Percentiles rank a stretch among this genome's conserved stretches.
phyloP scores from a whole-genome alignment of 148 eudicot genomes.

The Rhododendron simsii region DNA sequence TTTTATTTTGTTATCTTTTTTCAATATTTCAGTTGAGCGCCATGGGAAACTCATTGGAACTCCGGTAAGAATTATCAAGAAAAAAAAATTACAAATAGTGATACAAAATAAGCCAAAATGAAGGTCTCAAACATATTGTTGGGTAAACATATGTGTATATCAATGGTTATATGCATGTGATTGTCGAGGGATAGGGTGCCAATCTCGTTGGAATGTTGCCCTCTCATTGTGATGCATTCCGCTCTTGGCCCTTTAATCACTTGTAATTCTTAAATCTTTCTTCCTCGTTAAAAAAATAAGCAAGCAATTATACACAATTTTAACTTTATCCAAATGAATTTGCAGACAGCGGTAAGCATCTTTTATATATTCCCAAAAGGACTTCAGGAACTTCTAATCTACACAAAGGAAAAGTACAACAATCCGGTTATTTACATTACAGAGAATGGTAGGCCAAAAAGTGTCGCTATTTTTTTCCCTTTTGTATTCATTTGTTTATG shows the following conservation, averaged over 20 bases:
- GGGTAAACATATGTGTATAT: background rate
- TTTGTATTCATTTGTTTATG: background rate
- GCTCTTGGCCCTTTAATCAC: background rate
- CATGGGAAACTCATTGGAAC: background rate
- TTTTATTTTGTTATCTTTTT: background rate
- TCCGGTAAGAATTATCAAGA: background rate
- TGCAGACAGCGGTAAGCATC: background rate
- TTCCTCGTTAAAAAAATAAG: background rate
- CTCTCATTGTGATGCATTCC: background rate
- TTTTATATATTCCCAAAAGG: slow-evolving; percentile 8
- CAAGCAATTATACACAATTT: background rate
- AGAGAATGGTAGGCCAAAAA: slow-evolving; percentile 13
- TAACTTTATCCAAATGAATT: background rate
- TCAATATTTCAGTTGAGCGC: background rate
- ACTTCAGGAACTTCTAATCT: slow-evolving; percentile 10
- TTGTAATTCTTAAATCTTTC: background rate
- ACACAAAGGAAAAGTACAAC: slow-evolving; percentile 23
- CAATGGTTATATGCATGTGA: no score
- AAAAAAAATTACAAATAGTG: background rate
- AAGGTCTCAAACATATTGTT: background rate
- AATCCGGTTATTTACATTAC: slow-evolving; percentile 19
- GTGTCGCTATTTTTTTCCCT: background rate
- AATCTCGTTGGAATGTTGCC: background rate
- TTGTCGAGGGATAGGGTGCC: no score
- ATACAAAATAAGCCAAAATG: background rate